phyloP scores from a whole-genome alignment of 495 filamentous ascomycete species.

The Penicillium paradoxum region DNA sequence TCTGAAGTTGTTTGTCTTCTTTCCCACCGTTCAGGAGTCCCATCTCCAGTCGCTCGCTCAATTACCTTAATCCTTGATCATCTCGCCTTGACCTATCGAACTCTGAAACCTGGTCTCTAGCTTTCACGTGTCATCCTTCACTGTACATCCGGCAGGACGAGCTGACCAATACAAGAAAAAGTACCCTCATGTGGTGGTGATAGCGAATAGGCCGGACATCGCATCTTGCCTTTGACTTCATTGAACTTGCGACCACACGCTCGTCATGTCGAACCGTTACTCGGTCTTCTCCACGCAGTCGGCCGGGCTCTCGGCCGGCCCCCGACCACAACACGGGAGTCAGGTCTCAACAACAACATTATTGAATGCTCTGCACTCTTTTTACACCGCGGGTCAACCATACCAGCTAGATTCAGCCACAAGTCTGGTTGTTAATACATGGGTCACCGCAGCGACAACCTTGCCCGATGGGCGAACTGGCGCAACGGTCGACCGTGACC shows the following conservation, averaged over 20 bases:
- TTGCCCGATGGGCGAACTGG: constrained; percentile 62
- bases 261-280: constrained; percentile 71
- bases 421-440: constrained; percentile 91
- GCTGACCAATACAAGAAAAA: neutral
- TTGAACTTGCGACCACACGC: neutral
- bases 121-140: neutral
- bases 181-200: constrained; percentile 13
- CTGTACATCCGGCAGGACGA: constrained; percentile 3
- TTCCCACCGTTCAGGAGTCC: constrained; percentile 8
- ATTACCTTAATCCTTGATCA: constrained; percentile 7
- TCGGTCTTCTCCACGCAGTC: constrained; percentile 82
- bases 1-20: constrained; percentile 3
- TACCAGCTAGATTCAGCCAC: constrained; percentile 87
- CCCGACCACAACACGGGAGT: constrained; percentile 59
- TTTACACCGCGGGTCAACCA: constrained; percentile 74
- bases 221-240: neutral
- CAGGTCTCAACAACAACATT: constrained; percentile 91
- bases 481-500: constrained; percentile 71
- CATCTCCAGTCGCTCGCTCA: constrained; percentile 26
- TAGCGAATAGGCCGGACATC: constrained; percentile 4
- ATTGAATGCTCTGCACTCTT: constrained; percentile 85
- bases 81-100: constrained; percentile 9
- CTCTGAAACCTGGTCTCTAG: neutral
- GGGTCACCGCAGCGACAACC: constrained; percentile 69
- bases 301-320: constrained; percentile 47